phyloP scores from a whole-genome alignment of 225 moss, liverwort and hornwort species.

The Straminergon stramineum region DNA sequence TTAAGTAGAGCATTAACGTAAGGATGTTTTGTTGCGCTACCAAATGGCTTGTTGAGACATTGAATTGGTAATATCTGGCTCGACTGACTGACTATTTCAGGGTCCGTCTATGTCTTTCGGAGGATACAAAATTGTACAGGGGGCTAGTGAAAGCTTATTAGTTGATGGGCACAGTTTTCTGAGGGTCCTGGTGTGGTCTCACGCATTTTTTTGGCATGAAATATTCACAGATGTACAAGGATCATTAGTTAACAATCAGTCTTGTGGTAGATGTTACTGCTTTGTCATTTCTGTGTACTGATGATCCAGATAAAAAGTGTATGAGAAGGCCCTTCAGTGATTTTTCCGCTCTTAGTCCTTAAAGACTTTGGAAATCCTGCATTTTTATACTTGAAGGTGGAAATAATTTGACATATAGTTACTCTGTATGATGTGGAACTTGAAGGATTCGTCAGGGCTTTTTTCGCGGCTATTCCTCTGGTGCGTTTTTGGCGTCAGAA shows the following conservation, averaged over 20 bases:
- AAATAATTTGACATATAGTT: background rate
- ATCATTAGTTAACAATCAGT: background rate
- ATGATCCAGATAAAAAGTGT: background rate
- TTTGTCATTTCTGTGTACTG: background rate
- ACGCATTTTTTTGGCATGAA: background rate
- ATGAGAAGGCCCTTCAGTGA: background rate
- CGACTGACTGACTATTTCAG: background rate
- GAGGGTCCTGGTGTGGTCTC: background rate
- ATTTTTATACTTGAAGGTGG: background rate
- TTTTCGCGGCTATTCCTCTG: background rate
- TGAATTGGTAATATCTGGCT: background rate
- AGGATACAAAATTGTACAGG: background rate
- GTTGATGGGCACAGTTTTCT: background rate
- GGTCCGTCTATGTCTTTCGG: background rate
- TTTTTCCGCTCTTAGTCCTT: background rate
- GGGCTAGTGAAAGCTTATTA: background rate
- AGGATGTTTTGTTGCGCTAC: background rate
- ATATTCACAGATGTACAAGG: background rate
- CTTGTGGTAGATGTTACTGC: background rate
- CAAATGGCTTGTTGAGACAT: background rate
- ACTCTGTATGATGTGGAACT: background rate
- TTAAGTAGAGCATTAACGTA: background rate
- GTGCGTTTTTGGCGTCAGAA: slow-evolving; percentile 6
- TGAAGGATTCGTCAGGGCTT: slow-evolving; percentile 13
- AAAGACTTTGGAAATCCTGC: background rate